Evolutionary conservation across 2,329 filamentous ascomycete species (phyloP), one percentile per base, ranked within the genome.

Genomic region (Paraphoma sp.): DNA sequence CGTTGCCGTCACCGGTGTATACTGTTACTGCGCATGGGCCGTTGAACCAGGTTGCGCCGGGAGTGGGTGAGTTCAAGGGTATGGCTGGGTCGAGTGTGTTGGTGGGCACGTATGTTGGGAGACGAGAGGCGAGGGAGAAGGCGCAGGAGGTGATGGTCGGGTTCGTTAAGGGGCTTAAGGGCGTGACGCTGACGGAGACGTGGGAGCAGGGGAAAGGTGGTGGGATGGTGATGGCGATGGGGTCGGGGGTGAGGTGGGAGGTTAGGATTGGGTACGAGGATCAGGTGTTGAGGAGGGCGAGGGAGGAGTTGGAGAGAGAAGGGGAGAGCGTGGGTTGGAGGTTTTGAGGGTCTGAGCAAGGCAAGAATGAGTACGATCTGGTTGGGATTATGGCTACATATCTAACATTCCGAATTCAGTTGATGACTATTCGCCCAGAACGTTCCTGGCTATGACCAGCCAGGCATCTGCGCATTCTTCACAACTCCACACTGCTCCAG

Each of bases 251-350:
- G 16, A 53, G 54, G 48, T 69, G 67, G 67, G 63, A 67, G 54
- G 63, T 67, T 6, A 62, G 42, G 30, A 53, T 69, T 4, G 9
- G 45, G 50, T 69, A 68, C 56, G 60, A 65, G 33, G 60, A 62
- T 42, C 51, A 67, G 56, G 52, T 51, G 18, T 16, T 65, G 29
- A 56, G 42, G 23, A 55, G 52, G 48, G 64, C 61, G 3, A 58
- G 45, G 57, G 58, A 62, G 47, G 51, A 51, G 12, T 45, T 41
- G 7, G 52, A 54, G 17, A 51, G 41, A 30, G 44, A 44, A 9
- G 54, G 45, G 2, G 46, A 47, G 9, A 36, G 14, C 0, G 47
- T 51, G 8, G 40, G 45, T 7, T 54, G 47, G 50, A 47, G 54
- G 33, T 12, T 43, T 46, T 45, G 45, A 28, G 10, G 16, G 28